phyloP scores from a whole-genome alignment of 805 yeast genomes.

The Scheffersomyces lignosus region DNA sequence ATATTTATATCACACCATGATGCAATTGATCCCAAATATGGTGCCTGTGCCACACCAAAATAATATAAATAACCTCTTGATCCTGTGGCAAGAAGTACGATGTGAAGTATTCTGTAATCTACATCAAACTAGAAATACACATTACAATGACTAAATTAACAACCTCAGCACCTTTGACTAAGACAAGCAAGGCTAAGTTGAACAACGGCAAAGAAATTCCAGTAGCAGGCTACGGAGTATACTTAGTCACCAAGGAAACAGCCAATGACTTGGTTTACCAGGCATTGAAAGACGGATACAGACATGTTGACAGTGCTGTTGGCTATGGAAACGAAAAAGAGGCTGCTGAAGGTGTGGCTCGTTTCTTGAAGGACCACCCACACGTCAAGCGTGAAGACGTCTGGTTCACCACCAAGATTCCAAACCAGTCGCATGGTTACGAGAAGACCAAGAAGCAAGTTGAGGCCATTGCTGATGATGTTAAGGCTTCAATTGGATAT shows the following conservation, averaged over 20 bases:
- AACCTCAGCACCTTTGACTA: constrained; percentile 29
- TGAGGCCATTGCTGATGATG: constrained; percentile 26
- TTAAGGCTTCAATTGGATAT: constrained; percentile 27
- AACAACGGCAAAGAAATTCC: constrained; percentile 58
- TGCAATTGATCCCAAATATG: no score
- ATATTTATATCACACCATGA: no score
- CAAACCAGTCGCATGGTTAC: constrained; percentile 29
- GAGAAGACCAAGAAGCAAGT: constrained; percentile 29
- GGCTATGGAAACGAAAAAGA: constrained; percentile 63
- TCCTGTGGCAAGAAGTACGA: no score
- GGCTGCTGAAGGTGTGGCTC: constrained; percentile 57
- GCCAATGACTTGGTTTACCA: constrained; percentile 46
- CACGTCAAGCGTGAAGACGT: constrained; percentile 26
- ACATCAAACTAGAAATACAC: not conserved
- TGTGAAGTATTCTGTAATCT: no score
- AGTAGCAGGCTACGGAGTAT: constrained; percentile 55
- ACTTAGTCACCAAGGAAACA: constrained; percentile 35
- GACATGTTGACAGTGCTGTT: constrained; percentile 72
- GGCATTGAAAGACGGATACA: constrained; percentile 63
- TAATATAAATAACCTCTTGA: no score
- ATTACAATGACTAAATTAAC: constrained; percentile 32
- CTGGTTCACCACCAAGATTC: constrained; percentile 34
- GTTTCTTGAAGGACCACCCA: constrained; percentile 48
- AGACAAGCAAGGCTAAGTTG: constrained; percentile 35
- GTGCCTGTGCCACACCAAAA: no score